Conservation (phyloP, 192 early-diverging fungal genomes). For the Jimgerdemannia flammicorona region DNA sequence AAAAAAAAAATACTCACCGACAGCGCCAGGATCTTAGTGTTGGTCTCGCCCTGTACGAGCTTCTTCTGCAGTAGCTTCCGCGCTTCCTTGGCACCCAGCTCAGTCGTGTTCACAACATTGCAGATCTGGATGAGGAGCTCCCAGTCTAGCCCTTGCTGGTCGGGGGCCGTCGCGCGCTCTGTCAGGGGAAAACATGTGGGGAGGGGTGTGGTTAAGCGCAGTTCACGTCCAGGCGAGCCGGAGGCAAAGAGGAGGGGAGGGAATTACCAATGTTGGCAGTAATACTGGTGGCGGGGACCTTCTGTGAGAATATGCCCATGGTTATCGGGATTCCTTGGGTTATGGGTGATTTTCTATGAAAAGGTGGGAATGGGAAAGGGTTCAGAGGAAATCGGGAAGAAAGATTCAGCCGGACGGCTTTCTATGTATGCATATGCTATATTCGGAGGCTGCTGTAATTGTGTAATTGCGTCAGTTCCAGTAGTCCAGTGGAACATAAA, state of each 20-base stretch:
- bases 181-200: not conserved
- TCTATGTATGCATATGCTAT: too few species aligned
- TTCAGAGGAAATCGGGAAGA: too few species aligned
- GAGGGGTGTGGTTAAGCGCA: not conserved
- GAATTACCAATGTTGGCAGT: conserved; percentile 28
- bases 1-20: conserved; percentile 13
- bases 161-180: conserved; percentile 20
- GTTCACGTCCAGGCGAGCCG: too few species aligned
- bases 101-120: conserved; percentile 19
- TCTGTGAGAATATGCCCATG: conserved; percentile 37
- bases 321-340: not conserved
- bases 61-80: conserved; percentile 33
- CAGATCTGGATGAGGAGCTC: conserved; percentile 21
- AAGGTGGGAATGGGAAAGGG: too few species aligned
- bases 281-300: conserved; percentile 29
- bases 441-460: too few species aligned
- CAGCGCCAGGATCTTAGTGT: conserved; percentile 22
- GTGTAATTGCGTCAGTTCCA: too few species aligned
- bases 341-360: too few species aligned
- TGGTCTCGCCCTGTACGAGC: conserved; percentile 7
- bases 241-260: not conserved
- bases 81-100: conserved; percentile 33
- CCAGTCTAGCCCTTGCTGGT: conserved; percentile 26
- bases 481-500: too few species aligned
- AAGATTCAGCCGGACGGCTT: too few species aligned